A percentile compares a stretch with the other conserved stretches of the same genome.
Conservation (phyloP, 2,329 filamentous ascomycete genomes). For the Aulographum hederae region DNA sequence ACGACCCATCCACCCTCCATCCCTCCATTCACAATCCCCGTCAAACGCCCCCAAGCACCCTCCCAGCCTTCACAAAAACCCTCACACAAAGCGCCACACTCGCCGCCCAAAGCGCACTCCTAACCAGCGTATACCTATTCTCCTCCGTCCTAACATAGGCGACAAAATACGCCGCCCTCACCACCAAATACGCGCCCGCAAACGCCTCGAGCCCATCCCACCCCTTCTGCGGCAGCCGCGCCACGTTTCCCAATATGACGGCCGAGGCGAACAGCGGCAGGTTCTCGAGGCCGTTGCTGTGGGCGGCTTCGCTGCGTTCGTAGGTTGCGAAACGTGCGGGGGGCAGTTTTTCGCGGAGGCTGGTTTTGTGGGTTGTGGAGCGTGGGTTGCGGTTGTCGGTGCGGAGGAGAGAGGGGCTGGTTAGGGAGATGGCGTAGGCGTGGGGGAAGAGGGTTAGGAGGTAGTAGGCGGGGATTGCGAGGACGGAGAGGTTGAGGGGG, state of each 20-base stretch:
- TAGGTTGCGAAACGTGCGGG: slow-evolving; percentile 20
- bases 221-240: slow-evolving; percentile 13
- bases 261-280: slow-evolving; percentile 26
- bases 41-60: slow-evolving; percentile 9
- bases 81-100: slow-evolving; percentile 13
- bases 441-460: slow-evolving; percentile 23
- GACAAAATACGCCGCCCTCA: slow-evolving; percentile 18
- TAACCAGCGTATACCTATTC: slow-evolving; percentile 9
- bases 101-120: slow-evolving; percentile 13
- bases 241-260: slow-evolving; percentile 24
- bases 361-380: slow-evolving; percentile 14
- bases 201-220: slow-evolving; percentile 16
- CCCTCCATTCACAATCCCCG: no score
- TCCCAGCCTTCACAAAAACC: slow-evolving; percentile 13
- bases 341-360: slow-evolving; percentile 18
- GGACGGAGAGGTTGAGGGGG: slow-evolving; percentile 22
- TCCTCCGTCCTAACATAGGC: slow-evolving; percentile 17
- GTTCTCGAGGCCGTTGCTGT: slow-evolving; percentile 28
- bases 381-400: slow-evolving; percentile 25
- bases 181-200: slow-evolving; percentile 16
- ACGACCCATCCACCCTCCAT: no score
- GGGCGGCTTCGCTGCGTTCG: slow-evolving; percentile 26
- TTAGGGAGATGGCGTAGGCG: slow-evolving; percentile 17
- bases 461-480: slow-evolving; percentile 26
- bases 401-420: slow-evolving; percentile 16